Base-by-base conservation (phyloP, 2,329 filamentous ascomycete genomes). In the Aspergillus pseudotamarii region DNA sequence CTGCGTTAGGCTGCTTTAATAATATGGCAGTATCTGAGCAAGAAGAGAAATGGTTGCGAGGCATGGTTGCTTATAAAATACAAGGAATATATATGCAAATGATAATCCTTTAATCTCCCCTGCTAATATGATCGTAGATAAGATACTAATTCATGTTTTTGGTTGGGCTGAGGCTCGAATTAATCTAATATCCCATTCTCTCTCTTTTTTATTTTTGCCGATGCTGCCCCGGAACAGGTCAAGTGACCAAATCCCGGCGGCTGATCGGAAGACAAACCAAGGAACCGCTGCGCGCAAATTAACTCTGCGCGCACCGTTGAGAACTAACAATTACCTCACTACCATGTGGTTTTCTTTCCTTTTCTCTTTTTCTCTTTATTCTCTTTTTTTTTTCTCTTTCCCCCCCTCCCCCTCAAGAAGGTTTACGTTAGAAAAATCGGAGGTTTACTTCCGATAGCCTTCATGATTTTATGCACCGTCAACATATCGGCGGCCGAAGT, bases 221-320 rank as follows among this genome's bases (percentile, higher is more conserved):
- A 53, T 23, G 28, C 30, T 45, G 45, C 51, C 21, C 51, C 51
- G 4, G 28, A 38, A 38, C 30, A 54, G 28, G 28, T 59, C 45
- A 59, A 58, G 32, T 59, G 57, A 59, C 36, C 57, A 59, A 58
- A 28, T 51, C 57, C 30, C 43, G 14, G 43, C 38, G 56, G 36
- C 32, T 59, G 50, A 43, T 55, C 51, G 51, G 51, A 55, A 55
- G 28, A 48, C 23, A 41, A 60, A 53, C 50, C 58, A 43, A 51
- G 58, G 50, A 38, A 60, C 50, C 50, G 14, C 11, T 16, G 32
- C 34, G 32, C 34, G 50, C 58, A 59, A 54, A 54, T 38, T n/a
- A 59, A 59, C 58, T 54, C 58, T 36, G 57, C 32, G 32, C 9
- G 23, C 45, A 59, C 57, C 45, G 57, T 59, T 59, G 57, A 32